Base-by-base conservation (phyloP, 345 rosid genomes). In the Diplotaxis tenuifolia region DNA sequence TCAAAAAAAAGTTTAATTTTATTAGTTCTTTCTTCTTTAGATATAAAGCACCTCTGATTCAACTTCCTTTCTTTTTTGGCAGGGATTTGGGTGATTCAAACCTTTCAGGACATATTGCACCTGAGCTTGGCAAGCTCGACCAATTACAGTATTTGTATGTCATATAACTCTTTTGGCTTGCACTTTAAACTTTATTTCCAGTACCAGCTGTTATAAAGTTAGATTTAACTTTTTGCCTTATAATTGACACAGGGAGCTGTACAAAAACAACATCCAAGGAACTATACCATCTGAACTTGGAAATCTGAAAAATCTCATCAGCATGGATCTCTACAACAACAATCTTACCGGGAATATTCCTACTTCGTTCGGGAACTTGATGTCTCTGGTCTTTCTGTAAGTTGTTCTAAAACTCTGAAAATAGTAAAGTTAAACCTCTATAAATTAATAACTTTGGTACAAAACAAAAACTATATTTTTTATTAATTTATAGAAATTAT, bases 61-160 rank as follows among this genome's bases (percentile, higher is more conserved):
- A 6, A 57, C 22, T 1, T 62, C 5, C n/a, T 14, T 38, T 4
- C 7, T 32, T 32, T 34, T 22, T 55, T 12, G 74, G 62, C 93
- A 95, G 99, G 84, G 99, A 95, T 83, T 81, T 95, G 79, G 99
- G 99, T 36, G 92, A 95, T 63, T 87, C 97, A 36, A 87, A 89
- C 75, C 84, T 95, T 19, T 87, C 91, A 22, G 99, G 99, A 73
- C 93, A 83, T 84, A 83, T 95, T 53, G 92, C 89, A 9, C 82
- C 96, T 3, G 96, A 88, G 58, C 89, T 95, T 18, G 97, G 94
- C 42, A 88, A 85, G 83, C 90, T 95, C 11, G 88, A 95, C 79
- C 96, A 87, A 77, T 72, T 95, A 81, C 96, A 92, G 70, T 95
- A 95, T 69, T 79, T 95, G 99, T 95, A 85, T 62, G 96, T 47